Conservation (phyloP, 129 eudicot species). For the Artemisia argyi region DNA sequence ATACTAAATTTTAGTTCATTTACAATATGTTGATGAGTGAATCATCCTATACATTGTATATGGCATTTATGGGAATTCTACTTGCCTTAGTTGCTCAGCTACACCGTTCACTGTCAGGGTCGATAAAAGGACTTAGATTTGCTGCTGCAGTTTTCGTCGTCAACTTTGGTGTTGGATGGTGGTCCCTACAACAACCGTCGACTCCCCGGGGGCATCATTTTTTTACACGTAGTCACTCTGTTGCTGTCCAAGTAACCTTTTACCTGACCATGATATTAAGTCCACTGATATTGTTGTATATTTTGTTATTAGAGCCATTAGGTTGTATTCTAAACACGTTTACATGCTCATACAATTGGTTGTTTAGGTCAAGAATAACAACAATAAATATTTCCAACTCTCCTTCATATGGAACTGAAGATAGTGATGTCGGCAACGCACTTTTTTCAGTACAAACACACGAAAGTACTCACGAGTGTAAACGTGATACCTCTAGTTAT, state of each 20-base stretch:
- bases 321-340: neutral
- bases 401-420: no score
- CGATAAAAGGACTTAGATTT: neutral
- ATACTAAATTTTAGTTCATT: no score
- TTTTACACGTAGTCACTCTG: neutral
- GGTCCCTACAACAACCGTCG: neutral
- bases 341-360: no score
- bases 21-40: neutral
- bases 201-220: neutral
- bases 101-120: neutral
- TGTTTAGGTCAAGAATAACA: no score
- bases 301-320: neutral
- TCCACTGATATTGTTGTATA: neutral
- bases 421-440: no score
- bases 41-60: neutral
- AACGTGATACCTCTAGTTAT: no score
- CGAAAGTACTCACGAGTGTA: no score
- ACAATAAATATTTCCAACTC: no score
- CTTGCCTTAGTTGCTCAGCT: neutral
- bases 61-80: neutral
- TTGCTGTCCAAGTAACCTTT: neutral
- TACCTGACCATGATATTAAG: neutral
- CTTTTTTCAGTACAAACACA: no score
- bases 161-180: neutral
- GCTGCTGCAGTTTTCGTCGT: neutral